phyloP scores from a whole-genome alignment of 1,284 basidiomycete genomes.

The Coniophora puteana region DNA sequence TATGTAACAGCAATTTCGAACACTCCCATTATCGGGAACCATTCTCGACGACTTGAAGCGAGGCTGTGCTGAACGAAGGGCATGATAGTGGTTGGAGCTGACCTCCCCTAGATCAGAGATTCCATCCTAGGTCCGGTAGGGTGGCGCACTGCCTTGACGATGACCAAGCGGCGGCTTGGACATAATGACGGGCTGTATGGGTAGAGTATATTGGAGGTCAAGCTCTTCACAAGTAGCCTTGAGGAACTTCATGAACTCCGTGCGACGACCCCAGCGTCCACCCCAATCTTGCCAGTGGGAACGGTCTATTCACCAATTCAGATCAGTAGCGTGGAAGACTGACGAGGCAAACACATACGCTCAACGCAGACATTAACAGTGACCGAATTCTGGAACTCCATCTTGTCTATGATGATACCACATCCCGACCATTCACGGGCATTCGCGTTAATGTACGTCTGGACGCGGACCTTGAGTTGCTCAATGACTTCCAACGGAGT shows the following conservation, averaged over 20 bases:
- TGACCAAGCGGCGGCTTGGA: conserved; percentile 25
- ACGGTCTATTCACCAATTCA: conserved; percentile 42
- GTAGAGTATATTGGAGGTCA: conserved; percentile 66
- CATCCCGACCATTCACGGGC: conserved; percentile 71
- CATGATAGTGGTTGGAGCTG: too few species aligned
- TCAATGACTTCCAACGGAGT: conserved; percentile 70
- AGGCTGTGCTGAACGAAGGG: too few species aligned
- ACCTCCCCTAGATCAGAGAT: too few species aligned
- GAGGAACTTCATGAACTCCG: conserved; percentile 67
- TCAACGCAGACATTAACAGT: conserved; percentile 70
- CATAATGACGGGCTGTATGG: conserved; percentile 66
- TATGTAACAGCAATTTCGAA: too few species aligned
- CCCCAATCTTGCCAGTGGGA: conserved; percentile 89
- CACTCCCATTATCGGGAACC: too few species aligned
- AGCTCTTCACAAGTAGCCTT: conserved; percentile 70
- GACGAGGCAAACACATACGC: conserved; percentile 43
- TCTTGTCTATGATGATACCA: conserved; percentile 65
- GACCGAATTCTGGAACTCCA: conserved; percentile 74
- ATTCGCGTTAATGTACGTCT: conserved; percentile 61
- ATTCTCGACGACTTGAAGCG: too few species aligned
- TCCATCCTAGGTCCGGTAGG: too few species aligned
- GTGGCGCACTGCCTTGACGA: conserved; percentile 8
- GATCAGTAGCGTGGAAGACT: conserved; percentile 12
- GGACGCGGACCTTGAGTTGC: conserved; percentile 55
- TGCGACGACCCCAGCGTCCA: conserved; percentile 69